These are phyloP conservation scores for Oryza rufipogon DNA, from an alignment of 176 grass and related monocot genomes.

Conservation along the genomic window DNA sequence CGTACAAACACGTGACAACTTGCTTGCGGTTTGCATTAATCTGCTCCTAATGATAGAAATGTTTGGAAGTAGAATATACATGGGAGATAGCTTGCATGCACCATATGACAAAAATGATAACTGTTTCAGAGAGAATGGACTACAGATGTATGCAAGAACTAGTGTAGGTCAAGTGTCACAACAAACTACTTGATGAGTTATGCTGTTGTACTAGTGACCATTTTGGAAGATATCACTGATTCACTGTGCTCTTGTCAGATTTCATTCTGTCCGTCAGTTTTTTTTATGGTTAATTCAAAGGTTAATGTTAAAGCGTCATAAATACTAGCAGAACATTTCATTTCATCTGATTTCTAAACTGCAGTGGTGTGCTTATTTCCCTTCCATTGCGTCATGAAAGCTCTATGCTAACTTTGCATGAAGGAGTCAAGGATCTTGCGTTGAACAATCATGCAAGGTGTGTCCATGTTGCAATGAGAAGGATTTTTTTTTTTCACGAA, in stretches of 20 bases:
- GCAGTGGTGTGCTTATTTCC: neutral
- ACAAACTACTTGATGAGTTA: neutral
- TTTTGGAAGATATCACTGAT: neutral
- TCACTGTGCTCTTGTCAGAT: neutral
- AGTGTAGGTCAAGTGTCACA: slow-evolving; percentile 10
- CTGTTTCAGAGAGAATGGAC: neutral
- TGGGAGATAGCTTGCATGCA: neutral
- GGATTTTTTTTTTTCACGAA: no score
- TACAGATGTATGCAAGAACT: slow-evolving; percentile 3
- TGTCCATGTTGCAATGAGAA: neutral
- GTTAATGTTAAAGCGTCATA: neutral
- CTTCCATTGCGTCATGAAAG: neutral
- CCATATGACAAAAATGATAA: neutral
- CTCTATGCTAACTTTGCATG: neutral
- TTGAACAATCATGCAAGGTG: neutral
- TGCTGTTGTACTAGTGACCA: neutral
- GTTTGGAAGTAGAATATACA: neutral
- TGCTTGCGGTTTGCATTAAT: neutral
- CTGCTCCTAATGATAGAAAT: neutral
- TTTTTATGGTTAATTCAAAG: neutral
- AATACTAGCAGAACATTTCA: neutral
- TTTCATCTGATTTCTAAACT: neutral
- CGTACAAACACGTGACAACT: neutral
- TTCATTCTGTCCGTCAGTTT: neutral
- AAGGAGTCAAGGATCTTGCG: neutral